A percentile compares a stretch with the other conserved stretches of the same genome.
Evolutionary conservation across 73 alveolate genomes (phyloP).

Genomic region (Uronychia setigera): DNA sequence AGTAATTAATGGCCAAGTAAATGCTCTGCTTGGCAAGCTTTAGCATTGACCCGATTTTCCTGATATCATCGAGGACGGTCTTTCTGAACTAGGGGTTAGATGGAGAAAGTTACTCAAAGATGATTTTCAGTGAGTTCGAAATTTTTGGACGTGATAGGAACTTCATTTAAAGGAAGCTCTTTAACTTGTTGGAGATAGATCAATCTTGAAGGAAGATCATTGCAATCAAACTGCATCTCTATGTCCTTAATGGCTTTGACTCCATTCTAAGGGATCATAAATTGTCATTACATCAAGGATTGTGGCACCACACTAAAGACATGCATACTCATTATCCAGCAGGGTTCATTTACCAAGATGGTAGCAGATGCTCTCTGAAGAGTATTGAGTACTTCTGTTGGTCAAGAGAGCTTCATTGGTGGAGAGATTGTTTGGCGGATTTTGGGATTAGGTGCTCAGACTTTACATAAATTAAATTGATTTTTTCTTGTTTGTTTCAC

Average conservation of each 20-base stretch:
- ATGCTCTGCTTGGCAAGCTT: background rate
- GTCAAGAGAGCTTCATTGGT: background rate
- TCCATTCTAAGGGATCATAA: background rate
- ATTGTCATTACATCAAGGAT: background rate
- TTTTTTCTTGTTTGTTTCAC: background rate
- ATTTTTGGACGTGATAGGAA: background rate
- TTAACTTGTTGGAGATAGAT: background rate
- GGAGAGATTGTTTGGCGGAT: background rate
- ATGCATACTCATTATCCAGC: background rate
- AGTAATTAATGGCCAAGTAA: background rate
- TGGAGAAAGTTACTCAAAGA: background rate
- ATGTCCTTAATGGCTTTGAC: background rate
- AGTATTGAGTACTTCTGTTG: background rate
- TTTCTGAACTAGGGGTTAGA: background rate
- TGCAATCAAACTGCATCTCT: background rate
- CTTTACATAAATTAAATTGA: background rate
- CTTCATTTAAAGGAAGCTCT: background rate
- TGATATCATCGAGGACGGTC: background rate
- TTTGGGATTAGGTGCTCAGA: background rate
- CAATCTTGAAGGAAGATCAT: background rate
- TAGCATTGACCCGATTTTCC: background rate
- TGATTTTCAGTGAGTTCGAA: background rate
- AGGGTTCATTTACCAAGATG: background rate
- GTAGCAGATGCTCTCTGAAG: background rate
- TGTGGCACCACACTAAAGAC: background rate